phyloP scores from a whole-genome alignment of 1,139 yeast genomes.

The Tardiomyces blankii region DNA sequence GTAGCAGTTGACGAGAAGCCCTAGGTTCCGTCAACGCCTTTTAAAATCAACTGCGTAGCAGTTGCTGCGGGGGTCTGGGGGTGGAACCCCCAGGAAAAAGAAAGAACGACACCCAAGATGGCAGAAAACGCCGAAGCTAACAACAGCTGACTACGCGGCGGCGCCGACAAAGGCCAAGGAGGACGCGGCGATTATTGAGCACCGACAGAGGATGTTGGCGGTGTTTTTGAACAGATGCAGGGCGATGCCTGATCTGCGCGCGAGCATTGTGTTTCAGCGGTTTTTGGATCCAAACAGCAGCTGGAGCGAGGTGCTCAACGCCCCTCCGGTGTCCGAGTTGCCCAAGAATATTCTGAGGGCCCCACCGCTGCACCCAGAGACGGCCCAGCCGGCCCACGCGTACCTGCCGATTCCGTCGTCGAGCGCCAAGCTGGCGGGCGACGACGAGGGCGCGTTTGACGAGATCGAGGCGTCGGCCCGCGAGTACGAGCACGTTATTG shows the following conservation, averaged over 20 bases:
- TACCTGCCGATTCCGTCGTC: slow-evolving; percentile 52
- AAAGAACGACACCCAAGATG: too few relatives aligned
- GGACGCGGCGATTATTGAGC: slow-evolving; percentile 40
- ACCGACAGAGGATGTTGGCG: slow-evolving; percentile 66
- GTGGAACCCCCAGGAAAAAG: too few relatives aligned
- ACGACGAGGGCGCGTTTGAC: slow-evolving; percentile 27
- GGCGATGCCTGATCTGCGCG: slow-evolving; percentile 42
- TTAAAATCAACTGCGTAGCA: too few relatives aligned
- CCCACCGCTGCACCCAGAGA: slow-evolving; percentile 43
- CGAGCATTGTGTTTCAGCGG: slow-evolving; percentile 54
- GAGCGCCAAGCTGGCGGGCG: slow-evolving; percentile 24
- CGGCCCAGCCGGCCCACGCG: slow-evolving; percentile 46
- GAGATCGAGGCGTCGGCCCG: slow-evolving; percentile 39
- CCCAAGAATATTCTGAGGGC: slow-evolving; percentile 44
- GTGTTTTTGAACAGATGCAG: slow-evolving; percentile 72
- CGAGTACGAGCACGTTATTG: slow-evolving; percentile 45
- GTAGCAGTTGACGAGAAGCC: too few relatives aligned
- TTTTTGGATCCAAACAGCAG: slow-evolving; percentile 79
- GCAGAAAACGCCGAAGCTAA: slow-evolving; percentile 18
- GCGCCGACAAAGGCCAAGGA: slow-evolving; percentile 49
- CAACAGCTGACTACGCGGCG: slow-evolving; percentile 27
- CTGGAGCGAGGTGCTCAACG: slow-evolving; percentile 48
- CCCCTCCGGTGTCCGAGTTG: slow-evolving; percentile 47
- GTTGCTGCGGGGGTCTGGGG: too few relatives aligned
- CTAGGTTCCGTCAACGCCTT: too few relatives aligned